Base-by-base conservation (phyloP, 2,329 filamentous ascomycete genomes). In the Beauveria varroae region DNA sequence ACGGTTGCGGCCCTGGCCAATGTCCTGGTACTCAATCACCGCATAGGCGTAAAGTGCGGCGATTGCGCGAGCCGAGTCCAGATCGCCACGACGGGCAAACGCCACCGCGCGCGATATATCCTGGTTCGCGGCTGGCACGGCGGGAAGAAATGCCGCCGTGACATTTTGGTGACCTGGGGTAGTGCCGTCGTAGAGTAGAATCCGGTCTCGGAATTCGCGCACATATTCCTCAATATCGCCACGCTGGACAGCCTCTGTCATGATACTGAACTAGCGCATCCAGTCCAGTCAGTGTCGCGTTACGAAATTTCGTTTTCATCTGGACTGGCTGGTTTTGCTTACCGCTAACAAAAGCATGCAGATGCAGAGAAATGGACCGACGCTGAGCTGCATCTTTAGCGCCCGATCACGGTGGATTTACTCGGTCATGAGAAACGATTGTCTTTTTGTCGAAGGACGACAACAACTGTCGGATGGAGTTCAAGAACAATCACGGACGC, bases 181-280 rank as follows among this genome's bases (percentile, higher is more conserved):
- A 20, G 20, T 54, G 14, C 57, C 57, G 28, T 60, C 40, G 3
- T 54, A 41, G 28, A 53, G 40, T 1, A 50, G 57, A 30, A 60
- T 44, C 49, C 54, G 57, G 28, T 47, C 57, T 1, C 57, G 57
- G 20, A 60, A 60, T n/a, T 24, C 14, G 57, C 6, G 41, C 3
- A 60, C 50, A 26, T 60, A 60, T 10, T 60, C 50, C 24, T 53
- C 57, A 37, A 60, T 46, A 20, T 60, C 57, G 57, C 57, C 57
- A n/a, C 49, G 47, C 28, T 60, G 26, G 1, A 24, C 40, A n/a
- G 18, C 8, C 26, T 47, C 49, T 22, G 49, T 34, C 57, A 54
- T 54, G 26, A 20, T 54, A 20, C 41, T 50, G 18, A 60, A 20
- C 49, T 53, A 47, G 8, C 5, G 41, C 26, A 14, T 14, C 9